Evolutionary conservation across 345 rosid species (phyloP).

Genomic region (Aquilaria sinensis): DNA sequence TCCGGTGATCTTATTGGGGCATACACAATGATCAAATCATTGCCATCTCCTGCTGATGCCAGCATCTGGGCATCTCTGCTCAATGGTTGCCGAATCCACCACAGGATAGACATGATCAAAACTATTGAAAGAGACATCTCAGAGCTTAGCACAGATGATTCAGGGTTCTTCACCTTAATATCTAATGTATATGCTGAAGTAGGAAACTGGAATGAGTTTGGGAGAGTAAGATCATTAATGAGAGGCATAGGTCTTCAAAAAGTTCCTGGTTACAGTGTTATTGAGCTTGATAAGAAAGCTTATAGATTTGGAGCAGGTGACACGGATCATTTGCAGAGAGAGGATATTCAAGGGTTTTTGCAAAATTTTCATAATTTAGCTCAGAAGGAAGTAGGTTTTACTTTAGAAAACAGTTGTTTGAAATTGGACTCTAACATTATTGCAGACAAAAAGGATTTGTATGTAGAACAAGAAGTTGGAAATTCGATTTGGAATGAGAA

Average conservation of each 20-base stretch:
- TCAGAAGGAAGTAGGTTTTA: slow-evolving; percentile 4
- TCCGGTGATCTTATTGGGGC: slow-evolving; percentile 68
- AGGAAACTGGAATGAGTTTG: slow-evolving; percentile 56
- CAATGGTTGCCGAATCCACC: slow-evolving; percentile 78
- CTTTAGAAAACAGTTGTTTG: too few relatives aligned
- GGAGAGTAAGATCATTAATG: slow-evolving; percentile 35
- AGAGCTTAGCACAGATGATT: slow-evolving; percentile 41
- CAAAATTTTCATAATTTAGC: slow-evolving; percentile 17
- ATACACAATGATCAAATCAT: slow-evolving; percentile 43
- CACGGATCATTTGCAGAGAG: slow-evolving; percentile 7
- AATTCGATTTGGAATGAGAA: slow-evolving; percentile 3
- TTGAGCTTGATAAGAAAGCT: slow-evolving; percentile 24
- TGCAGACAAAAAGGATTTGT: not conserved
- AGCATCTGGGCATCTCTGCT: slow-evolving; percentile 68
- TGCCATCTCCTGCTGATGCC: slow-evolving; percentile 59
- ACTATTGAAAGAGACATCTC: slow-evolving; percentile 35
- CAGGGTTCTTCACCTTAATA: slow-evolving; percentile 59
- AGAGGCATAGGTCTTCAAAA: slow-evolving; percentile 31
- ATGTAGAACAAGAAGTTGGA: not conserved
- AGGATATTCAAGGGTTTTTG: slow-evolving; percentile 13
- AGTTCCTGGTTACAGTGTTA: slow-evolving; percentile 45
- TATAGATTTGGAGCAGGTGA: slow-evolving; percentile 22
- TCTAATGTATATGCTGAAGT: slow-evolving; percentile 77
- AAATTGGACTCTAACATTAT: too few relatives aligned
- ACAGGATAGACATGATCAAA: slow-evolving; percentile 56